Conservation (phyloP, 139 green algal species). For the Tetradesmus obliquus region DNA sequence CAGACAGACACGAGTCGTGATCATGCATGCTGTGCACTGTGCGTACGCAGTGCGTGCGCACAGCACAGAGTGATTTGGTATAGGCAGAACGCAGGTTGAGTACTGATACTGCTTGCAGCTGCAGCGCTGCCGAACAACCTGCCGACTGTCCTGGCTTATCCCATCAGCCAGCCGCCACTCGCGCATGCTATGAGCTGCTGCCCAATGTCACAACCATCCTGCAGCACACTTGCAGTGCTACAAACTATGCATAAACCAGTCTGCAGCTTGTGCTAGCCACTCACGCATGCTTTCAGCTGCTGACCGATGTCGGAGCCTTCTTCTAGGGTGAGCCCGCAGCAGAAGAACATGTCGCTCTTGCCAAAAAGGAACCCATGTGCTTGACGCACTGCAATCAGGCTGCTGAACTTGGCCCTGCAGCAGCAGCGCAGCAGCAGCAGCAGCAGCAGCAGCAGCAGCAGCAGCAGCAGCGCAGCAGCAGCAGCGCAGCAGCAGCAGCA, state of each 20-base stretch:
- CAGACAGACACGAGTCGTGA: not conserved
- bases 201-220: too few species aligned
- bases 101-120: too few species aligned
- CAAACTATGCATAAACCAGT: too few species aligned
- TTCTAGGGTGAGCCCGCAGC: slow-evolving; percentile 42
- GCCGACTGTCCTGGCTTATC: too few species aligned
- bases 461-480: not conserved
- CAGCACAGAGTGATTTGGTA: not conserved
- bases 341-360: slow-evolving; percentile 89
- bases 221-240: too few species aligned
- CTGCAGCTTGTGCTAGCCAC: not conserved
- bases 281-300: slow-evolving; percentile 4
- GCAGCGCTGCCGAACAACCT: too few species aligned
- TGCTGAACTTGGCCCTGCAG: slow-evolving; percentile 56
- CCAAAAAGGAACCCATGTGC: slow-evolving; percentile 84
- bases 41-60: not conserved
- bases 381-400: slow-evolving; percentile 78
- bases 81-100: not conserved
- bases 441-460: not conserved
- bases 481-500: not conserved
- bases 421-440: not conserved
- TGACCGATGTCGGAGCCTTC: not conserved
- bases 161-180: not conserved
- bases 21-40: not conserved
- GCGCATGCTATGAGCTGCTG: not conserved